Evolutionary conservation across 768 basidiomycete species (phyloP), one percentile per base, ranked within the genome.

Genomic region (Fomitopsis pulvina): DNA sequence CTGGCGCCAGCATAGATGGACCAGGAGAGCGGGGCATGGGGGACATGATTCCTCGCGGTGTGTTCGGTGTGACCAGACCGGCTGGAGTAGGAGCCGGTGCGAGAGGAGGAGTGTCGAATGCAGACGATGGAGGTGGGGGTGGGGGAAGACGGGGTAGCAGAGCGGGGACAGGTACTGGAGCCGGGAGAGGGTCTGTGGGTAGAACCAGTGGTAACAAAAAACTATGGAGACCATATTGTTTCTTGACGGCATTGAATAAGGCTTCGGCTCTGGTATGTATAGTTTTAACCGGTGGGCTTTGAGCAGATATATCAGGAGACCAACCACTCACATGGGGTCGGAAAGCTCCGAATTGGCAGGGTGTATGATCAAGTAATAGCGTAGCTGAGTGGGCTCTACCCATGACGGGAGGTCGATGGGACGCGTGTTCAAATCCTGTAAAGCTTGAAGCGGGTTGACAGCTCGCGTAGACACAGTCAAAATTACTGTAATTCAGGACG

Each of bases 181-280:
- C 66, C 0, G 87, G 85, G 0, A 79, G 76, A 10, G 81, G 75
- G 10, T 52, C 25, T 6, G 71, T 75, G 11, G 85, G 85, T 22
- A 89, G 67, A 22, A 67, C 63, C 2, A 92, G 70, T 12, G 78
- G 63, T 29, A 92, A 77, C 10, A 92, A 72, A 63, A 84, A 87
- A 45, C 78, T 79, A 60, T 92, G 82, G 12, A 91, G 68, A 14
- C 88, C 89, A 65, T 79, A 87, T 62, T 91, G 89, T 64, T 87
- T 91, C 75, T 88, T 92, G 49, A 87, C 83, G 1, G 89, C 90
- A 57, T 92, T 92, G 64, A 83, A 85, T 12, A 92, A 73, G 10
- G 90, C 87, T 29, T 71, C 75, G 25, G 85, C 84, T 68, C 90
- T 92, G 11, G 51, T 46, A 20, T 24, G 39, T 38, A 51, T 16